A percentile compares a stretch with the other conserved stretches of the same genome.
Conservation (phyloP, 2,329 filamentous ascomycete genomes). For the Orbilia blumenaviensis region DNA sequence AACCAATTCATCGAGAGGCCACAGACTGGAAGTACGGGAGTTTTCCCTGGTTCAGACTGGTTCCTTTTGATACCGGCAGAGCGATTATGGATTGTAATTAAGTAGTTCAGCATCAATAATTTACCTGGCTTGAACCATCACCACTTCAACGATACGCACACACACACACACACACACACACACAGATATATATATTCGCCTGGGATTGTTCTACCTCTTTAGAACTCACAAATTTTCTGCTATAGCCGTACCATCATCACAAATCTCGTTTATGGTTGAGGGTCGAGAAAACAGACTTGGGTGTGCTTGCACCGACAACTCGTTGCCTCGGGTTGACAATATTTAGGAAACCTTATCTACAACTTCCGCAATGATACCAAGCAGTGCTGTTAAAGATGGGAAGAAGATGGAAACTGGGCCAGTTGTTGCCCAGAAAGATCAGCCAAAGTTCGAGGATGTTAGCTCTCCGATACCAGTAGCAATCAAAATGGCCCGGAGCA, state of each 20-base stretch:
- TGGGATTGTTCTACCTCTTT: too few relatives aligned
- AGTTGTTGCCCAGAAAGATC: constrained; percentile 36
- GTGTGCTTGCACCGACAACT: constrained; percentile 48
- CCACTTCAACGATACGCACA: too few relatives aligned
- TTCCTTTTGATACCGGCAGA: constrained; percentile 7
- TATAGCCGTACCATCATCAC: neutral
- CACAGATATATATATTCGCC: too few relatives aligned
- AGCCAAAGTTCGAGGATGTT: constrained; percentile 29
- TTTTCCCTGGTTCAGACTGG: constrained; percentile 8
- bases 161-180: too few relatives aligned
- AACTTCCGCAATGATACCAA: constrained; percentile 40
- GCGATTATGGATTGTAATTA: constrained; percentile 42
- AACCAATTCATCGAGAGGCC: neutral
- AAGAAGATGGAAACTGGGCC: constrained; percentile 40
- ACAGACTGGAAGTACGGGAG: constrained; percentile 6
- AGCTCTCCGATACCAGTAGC: constrained; percentile 24
- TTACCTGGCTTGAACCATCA: neutral
- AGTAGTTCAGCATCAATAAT: constrained; percentile 11
- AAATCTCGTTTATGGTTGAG: constrained; percentile 47
- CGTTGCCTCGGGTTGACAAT: constrained; percentile 50
- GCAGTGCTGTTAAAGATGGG: constrained; percentile 29
- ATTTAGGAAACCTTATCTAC: constrained; percentile 34
- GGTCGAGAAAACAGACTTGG: constrained; percentile 1
- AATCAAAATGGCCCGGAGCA: constrained; percentile 63
- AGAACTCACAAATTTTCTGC: neutral